These are phyloP conservation scores for Nannochloropsis oceanica DNA, from an alignment of 108 stramenopile species.

Conservation along the genomic window DNA sequence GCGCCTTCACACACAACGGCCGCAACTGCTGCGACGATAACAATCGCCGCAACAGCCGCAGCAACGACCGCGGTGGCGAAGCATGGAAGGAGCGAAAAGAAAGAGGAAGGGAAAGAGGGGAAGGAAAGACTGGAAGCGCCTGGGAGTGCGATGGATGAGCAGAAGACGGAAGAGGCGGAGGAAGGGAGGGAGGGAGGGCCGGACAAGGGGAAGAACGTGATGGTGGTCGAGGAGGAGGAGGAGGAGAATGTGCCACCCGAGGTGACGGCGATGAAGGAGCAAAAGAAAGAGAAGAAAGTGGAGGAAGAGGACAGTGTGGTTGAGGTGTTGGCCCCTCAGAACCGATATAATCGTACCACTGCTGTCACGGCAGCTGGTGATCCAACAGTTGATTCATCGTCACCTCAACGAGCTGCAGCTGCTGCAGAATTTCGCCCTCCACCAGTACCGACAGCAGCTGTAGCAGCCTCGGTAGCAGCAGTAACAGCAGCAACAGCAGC, in stretches of 20 bases:
- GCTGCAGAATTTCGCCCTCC: too few species aligned
- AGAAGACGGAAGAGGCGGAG: background rate
- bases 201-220: background rate
- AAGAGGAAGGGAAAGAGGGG: background rate
- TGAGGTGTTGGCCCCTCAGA: too few species aligned
- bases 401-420: too few species aligned
- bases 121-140: background rate
- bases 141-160: background rate
- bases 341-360: too few species aligned
- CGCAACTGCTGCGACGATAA: too few species aligned
- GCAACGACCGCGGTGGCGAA: background rate
- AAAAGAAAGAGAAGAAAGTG: too few species aligned
- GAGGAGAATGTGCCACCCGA: background rate
- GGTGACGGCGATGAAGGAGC: background rate
- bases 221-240: background rate
- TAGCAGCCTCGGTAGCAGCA: background rate
- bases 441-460: too few species aligned
- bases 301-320: too few species aligned
- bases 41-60: too few species aligned
- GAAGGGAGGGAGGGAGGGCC: background rate
- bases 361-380: too few species aligned
- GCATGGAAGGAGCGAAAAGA: constrained; percentile 1
- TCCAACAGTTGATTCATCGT: too few species aligned
- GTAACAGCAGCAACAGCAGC: background rate
- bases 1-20: too few species aligned